These are phyloP conservation scores for Phytophthora rubi DNA, from an alignment of 352 stramenopile species.

Conservation along the genomic window DNA sequence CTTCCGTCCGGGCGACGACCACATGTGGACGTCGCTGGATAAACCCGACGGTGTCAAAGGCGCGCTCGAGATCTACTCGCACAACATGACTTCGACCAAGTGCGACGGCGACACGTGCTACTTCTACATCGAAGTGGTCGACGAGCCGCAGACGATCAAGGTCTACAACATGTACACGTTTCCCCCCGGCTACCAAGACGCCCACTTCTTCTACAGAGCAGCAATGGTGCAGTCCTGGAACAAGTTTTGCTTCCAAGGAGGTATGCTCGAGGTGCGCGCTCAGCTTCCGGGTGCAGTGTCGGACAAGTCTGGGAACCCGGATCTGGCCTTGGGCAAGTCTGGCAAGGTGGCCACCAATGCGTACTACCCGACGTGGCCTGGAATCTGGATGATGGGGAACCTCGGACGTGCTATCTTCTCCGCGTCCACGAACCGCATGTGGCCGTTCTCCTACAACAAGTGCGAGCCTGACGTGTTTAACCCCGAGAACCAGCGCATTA, in stretches of 20 bases:
- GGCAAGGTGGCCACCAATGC: conserved; percentile 53
- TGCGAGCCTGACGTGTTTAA: conserved; percentile 72
- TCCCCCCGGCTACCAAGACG: conserved; percentile 52
- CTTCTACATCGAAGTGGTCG: conserved; percentile 60
- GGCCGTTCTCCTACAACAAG: conserved; percentile 94
- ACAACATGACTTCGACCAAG: conserved; percentile 76
- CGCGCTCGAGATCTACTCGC: conserved; percentile 93
- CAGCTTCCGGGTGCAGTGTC: conserved; percentile 68
- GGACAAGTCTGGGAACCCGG: conserved; percentile 51
- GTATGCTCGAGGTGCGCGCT: conserved; percentile 89
- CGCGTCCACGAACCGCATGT: conserved; percentile 90
- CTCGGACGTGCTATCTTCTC: conserved; percentile 93
- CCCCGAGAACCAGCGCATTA: conserved; percentile 47
- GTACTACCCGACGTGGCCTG: conserved; percentile 87
- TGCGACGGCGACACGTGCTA: conserved; percentile 65
- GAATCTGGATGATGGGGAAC: conserved; percentile 95
- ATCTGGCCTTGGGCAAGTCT: conserved; percentile 41
- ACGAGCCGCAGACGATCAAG: conserved; percentile 49
- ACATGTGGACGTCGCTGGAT: conserved; percentile 93
- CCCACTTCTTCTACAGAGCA: conserved; percentile 56
- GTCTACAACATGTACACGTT: conserved; percentile 68
- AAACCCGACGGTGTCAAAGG: conserved; percentile 95
- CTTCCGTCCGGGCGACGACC: conserved; percentile 92
- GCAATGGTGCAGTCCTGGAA: conserved; percentile 93
- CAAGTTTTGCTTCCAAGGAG: conserved; percentile 94